Base-by-base conservation (phyloP, 164 flowering plant species). In the Umbellularia californica region DNA sequence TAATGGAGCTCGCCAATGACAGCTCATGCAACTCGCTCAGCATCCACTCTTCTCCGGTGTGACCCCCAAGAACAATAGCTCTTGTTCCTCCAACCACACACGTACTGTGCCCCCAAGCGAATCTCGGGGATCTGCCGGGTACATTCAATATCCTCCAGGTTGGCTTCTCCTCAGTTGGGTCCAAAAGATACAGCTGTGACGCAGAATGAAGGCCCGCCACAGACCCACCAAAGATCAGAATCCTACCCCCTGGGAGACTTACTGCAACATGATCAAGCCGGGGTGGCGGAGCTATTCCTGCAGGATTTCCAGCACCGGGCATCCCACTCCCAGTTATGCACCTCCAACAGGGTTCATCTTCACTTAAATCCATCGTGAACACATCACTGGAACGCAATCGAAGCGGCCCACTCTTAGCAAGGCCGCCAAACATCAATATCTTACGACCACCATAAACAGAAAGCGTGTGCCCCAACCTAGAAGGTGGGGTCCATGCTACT, bases 21-120 rank as follows among this genome's bases (percentile, higher is more conserved):
- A 94, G 81, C 82, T 94, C 96, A 73, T 94, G 96, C 71, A 92
- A 77, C 77, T 92, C 97, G 71, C 89, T 85, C 27, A 94, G 86
- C 94, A 90, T 90, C 97, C 98, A 92, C 77, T 94, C 98, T 77
- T 94, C 96, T 66, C 97, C 96, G 15, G 96, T 92, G 75, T 94
- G 96, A 41, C 98, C 96, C 20, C 96, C 97, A 68, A 94, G 91
- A 78, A 94, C 97, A 30, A 94, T 86, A 22, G 96, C 92, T 75
- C 96, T 85, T 23, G 97, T 94, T 51, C 98, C 97, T 11, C 98
- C 96, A 68, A 94, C 97, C 70, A 94, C 88, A 70, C 97, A 94
- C 6, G 96, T 92, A 76, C 97, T 92, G 69, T 92, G 98, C 7
- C 98, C 96, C 97, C 97, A 92, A 68, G 96, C 97, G 80, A 90